phyloP scores from a whole-genome alignment of 2,329 filamentous ascomycete species.

The Talaromyces sp. region DNA sequence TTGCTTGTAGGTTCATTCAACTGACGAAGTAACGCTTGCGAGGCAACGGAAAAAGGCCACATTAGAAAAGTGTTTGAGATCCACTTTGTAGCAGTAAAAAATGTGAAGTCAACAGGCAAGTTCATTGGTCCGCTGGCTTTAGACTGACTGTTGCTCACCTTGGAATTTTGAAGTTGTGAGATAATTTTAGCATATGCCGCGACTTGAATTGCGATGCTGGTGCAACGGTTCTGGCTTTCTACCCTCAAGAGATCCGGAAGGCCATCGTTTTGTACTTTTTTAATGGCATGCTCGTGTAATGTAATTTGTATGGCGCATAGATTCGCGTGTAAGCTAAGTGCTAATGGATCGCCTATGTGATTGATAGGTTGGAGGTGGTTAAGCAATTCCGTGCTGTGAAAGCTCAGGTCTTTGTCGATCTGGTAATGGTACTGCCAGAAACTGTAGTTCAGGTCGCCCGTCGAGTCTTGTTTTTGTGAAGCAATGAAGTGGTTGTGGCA shows the following conservation, averaged over 20 bases:
- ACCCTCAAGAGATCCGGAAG: neutral
- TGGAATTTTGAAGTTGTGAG: neutral
- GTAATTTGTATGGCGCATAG: conserved; percentile 1
- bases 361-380: neutral
- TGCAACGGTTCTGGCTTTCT: neutral
- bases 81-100: neutral
- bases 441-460: neutral
- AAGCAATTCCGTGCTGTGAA: neutral
- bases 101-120: neutral
- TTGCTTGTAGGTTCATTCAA: neutral
- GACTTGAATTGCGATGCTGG: neutral
- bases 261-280: neutral
- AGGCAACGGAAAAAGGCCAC: conserved; percentile 1
- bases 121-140: neutral
- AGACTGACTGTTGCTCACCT: neutral
- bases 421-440: conserved; percentile 8
- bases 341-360: neutral
- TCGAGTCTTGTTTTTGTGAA: conserved; percentile 1
- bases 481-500: conserved; percentile 1
- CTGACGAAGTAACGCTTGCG: conserved; percentile 3
- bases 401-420: neutral
- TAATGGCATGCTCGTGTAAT: neutral
- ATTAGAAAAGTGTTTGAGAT: conserved; percentile 3
- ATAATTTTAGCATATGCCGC: conserved; percentile 1
- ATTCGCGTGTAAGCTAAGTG: neutral